These are phyloP conservation scores for Emergomyces orientalis DNA, from an alignment of 2,329 filamentous ascomycete genomes.

Conservation along the genomic window DNA sequence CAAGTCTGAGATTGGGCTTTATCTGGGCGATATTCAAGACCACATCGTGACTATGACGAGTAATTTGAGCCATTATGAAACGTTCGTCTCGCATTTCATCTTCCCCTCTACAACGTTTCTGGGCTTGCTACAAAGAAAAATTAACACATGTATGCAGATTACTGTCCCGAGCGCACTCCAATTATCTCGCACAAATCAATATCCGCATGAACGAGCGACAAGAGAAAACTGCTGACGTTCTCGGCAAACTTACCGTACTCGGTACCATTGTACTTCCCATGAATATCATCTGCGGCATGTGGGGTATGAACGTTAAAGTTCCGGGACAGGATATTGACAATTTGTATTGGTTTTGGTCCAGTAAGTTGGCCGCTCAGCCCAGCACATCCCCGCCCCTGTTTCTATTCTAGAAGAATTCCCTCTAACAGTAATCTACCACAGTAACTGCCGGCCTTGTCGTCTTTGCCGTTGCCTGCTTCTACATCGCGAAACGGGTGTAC, in stretches of 20 bases:
- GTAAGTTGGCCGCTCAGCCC: constrained; percentile 23
- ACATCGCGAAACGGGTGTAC: constrained; percentile 75
- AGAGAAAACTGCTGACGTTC: constrained; percentile 88
- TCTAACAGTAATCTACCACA: constrained; percentile 13
- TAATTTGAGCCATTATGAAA: constrained; percentile 92
- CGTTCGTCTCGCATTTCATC: constrained; percentile 47
- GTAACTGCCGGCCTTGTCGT: constrained; percentile 63
- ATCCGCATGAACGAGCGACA: constrained; percentile 97
- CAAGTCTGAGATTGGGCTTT: constrained; percentile 90
- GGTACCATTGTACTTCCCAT: constrained; percentile 96
- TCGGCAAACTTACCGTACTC: constrained; percentile 88
- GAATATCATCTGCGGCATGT: constrained; percentile 97
- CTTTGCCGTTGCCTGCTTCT: constrained; percentile 72
- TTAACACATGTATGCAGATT: constrained; percentile 48
- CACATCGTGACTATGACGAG: constrained; percentile 99
- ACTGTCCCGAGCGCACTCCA: constrained; percentile 80
- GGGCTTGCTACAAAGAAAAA: background rate
- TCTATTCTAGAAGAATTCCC: constrained; percentile 2
- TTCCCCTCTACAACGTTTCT: background rate
- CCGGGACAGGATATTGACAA: constrained; percentile 81
- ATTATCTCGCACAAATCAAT: constrained; percentile 98
- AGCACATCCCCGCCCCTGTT: constrained; percentile 29
- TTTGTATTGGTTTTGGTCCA: constrained; percentile 63
- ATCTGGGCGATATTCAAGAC: constrained; percentile 96
- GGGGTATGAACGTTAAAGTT: constrained; percentile 98